Base-by-base conservation (phyloP, 1,139 yeast species). In the Meyerozyma sp. region DNA sequence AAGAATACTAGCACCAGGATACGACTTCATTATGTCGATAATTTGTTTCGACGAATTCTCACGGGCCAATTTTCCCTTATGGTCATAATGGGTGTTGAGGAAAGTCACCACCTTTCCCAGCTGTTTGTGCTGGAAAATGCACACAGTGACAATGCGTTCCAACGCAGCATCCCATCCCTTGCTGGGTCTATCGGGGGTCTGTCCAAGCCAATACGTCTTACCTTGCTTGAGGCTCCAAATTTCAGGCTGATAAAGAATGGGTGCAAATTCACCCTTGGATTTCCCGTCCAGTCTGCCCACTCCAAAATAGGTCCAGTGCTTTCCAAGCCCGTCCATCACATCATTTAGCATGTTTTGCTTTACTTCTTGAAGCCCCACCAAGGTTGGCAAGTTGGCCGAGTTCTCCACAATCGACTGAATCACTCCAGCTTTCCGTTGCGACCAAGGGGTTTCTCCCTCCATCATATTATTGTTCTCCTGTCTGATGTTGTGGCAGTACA, bases 291-390 rank as follows among this genome's bases (percentile, higher is more conserved):
- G 65, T 37, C 81, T 57, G 1, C 80, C 80, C 8, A 73, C 71
- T 1, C 80, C 81, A 42, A 57, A 66, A 49, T 66, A 71, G 1
- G 59, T 48, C 79, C 80, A 75, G 6, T 55, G 55, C 39, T 56
- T 55, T 44, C 67, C 68, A 42, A 72, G 59, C 5, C 59, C 57
- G 3, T 49, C 52, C 32, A 77, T 46, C 3, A 81, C 62, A 51
- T 80, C 84, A 16, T 59, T 53, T 37, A 80, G 58, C 53, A 79
- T 84, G 50, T 75, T 64, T 52, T 71, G 66, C 43, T 77, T 62
- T 16, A 75, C 84, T 53, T 79, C 84, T 53, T 79, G 84, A 32
- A 79, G 63, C 40, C 81, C 73, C 8, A 79, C 78, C 39, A 70
- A 60, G 0, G 68, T 48, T 13, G 55, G 54, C 4, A 64, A 59